These are phyloP conservation scores for Pichia kudriavzevii DNA, from an alignment of 1,139 yeast genomes.

Conservation along the genomic window DNA sequence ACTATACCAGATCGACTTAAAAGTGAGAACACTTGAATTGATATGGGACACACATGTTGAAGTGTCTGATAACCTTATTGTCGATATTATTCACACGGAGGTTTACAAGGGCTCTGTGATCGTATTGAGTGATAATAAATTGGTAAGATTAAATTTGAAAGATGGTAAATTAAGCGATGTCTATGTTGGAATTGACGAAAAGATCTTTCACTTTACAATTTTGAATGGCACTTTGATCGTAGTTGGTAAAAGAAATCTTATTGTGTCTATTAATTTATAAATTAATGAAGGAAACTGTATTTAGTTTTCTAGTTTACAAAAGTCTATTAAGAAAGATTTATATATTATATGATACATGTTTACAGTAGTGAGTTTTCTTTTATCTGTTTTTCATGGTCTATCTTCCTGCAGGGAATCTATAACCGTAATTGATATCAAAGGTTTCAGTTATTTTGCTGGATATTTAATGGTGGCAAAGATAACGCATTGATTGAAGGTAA, in stretches of 20 bases:
- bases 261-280: conserved; percentile 3
- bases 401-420: too few species aligned
- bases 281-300: not conserved
- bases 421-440: too few species aligned
- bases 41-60: conserved; percentile 12
- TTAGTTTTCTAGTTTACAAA: too few species aligned
- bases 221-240: conserved; percentile 4
- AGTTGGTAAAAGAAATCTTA: conserved; percentile 14
- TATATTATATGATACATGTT: too few species aligned
- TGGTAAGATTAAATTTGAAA: conserved; percentile 4
- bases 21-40: not conserved
- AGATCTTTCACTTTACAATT: conserved; percentile 5
- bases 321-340: too few species aligned
- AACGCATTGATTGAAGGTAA: conserved; percentile 25
- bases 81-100: conserved; percentile 6
- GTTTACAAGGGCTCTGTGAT: conserved; percentile 1
- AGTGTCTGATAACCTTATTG: not conserved
- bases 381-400: too few species aligned
- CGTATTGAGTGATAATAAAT: conserved; percentile 6
- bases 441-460: conserved; percentile 22
- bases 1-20: conserved; percentile 6
- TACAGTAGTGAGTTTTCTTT: too few species aligned
- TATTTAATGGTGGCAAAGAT: conserved; percentile 26
- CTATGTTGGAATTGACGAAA: conserved; percentile 14
- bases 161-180: conserved; percentile 8